These are phyloP conservation scores for Globisporangium spinosum DNA, from an alignment of 352 stramenopile species.

Conservation along the genomic window DNA sequence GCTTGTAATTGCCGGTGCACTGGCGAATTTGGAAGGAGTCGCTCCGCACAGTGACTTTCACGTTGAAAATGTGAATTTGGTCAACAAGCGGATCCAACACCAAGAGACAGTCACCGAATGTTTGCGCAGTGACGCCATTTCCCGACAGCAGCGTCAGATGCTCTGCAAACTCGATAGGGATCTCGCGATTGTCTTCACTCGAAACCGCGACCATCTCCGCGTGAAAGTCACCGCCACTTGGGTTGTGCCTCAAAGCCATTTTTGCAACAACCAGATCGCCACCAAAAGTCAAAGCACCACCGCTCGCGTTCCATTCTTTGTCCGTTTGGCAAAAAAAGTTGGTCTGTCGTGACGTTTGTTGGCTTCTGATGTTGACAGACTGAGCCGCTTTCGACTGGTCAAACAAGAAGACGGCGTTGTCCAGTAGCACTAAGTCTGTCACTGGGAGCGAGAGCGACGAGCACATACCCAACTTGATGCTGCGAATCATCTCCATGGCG, in stretches of 20 bases:
- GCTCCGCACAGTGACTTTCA: slow-evolving; percentile 40
- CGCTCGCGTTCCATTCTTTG: neutral
- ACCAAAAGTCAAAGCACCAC: slow-evolving; percentile 19
- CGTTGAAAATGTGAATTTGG: slow-evolving; percentile 17
- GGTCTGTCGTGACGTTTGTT: slow-evolving; percentile 36
- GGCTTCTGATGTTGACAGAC: slow-evolving; percentile 39
- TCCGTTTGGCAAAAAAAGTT: neutral
- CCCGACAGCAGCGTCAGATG: neutral
- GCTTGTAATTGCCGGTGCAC: too few relatives aligned
- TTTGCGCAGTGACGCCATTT: too few relatives aligned
- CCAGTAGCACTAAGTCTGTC: slow-evolving; percentile 13
- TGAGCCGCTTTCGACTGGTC: slow-evolving; percentile 30
- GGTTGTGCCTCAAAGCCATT: slow-evolving; percentile 7
- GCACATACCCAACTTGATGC: slow-evolving; percentile 11
- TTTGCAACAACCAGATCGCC: slow-evolving; percentile 29
- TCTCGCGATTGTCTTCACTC: slow-evolving; percentile 29
- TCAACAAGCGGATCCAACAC: slow-evolving; percentile 13
- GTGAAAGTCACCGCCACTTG: slow-evolving; percentile 4
- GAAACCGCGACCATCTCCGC: slow-evolving; percentile 20
- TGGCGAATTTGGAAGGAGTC: slow-evolving; percentile 50
- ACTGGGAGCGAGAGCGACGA: slow-evolving; percentile 16
- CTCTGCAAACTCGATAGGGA: slow-evolving; percentile 22
- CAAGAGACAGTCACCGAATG: too few relatives aligned
- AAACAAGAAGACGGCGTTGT: slow-evolving; percentile 22
- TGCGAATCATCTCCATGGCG: slow-evolving; percentile 14